A percentile compares a stretch with the other conserved stretches of the same genome.
Conservation (phyloP, 768 basidiomycete species). For the Paxillus ammoniavirescens region DNA sequence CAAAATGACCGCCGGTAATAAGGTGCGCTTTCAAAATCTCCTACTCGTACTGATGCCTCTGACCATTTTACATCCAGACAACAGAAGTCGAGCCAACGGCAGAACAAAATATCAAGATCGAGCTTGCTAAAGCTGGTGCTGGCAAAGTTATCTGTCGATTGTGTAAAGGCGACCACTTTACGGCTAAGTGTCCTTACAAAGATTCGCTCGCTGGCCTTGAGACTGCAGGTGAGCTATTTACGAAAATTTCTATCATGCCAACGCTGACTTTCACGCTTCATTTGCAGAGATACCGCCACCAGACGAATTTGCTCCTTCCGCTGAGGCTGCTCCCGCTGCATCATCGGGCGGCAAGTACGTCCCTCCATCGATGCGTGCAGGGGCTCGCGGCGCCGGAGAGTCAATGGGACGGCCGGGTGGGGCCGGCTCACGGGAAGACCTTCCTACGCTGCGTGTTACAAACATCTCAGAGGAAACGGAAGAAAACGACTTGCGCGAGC, state of each 20-base stretch:
- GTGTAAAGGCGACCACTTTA: conserved; percentile 97
- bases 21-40: conserved; percentile 36
- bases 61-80: conserved; percentile 34
- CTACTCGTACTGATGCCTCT: not conserved
- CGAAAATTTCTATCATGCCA: not conserved
- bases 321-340: conserved; percentile 28
- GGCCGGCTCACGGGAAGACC: conserved; percentile 73
- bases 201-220: conserved; percentile 83
- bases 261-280: not conserved
- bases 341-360: conserved; percentile 81
- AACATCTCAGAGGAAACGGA: conserved; percentile 95
- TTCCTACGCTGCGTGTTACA: conserved; percentile 95
- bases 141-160: conserved; percentile 91
- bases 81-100: conserved; percentile 65
- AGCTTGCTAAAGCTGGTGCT: conserved; percentile 69
- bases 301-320: conserved; percentile 36
- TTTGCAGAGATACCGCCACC: conserved; percentile 37
- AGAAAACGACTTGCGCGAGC: conserved; percentile 89
- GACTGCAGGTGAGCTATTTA: conserved; percentile 45
- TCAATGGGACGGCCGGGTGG: conserved; percentile 54
- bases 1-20: conserved; percentile 63
- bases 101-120: conserved; percentile 64
- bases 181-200: conserved; percentile 97
- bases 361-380: conserved; percentile 86
- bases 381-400: conserved; percentile 69